Evolutionary conservation across 2,329 filamentous ascomycete species (phyloP).

Genomic region (Aspergillus jensenii): DNA sequence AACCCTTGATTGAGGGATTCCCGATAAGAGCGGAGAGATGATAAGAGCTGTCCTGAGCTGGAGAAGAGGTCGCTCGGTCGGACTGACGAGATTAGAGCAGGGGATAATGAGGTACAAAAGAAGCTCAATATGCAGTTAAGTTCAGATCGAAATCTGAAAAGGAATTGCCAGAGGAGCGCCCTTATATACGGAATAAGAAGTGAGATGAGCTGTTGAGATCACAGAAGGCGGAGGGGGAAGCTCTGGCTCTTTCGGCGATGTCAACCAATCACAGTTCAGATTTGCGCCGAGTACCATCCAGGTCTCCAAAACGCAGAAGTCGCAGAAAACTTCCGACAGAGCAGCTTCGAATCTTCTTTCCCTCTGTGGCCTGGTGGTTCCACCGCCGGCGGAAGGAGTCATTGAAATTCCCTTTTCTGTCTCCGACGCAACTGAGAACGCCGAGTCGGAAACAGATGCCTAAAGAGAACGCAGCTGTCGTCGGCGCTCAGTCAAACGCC

Average conservation of each 20-base stretch:
- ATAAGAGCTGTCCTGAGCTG: conserved; percentile 6
- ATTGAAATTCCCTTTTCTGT: not conserved
- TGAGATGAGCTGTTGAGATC: not conserved
- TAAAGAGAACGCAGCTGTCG: not conserved
- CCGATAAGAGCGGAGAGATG: conserved; percentile 8
- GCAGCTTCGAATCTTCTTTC: conserved; percentile 9
- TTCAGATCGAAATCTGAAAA: not conserved
- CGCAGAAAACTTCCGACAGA: not conserved
- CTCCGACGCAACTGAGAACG: not conserved
- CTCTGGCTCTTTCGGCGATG: conserved; percentile 10
- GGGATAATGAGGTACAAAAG: not conserved
- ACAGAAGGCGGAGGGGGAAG: not conserved
- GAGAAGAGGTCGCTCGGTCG: not conserved
- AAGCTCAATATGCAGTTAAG: not conserved
- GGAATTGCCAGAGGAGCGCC: not conserved
- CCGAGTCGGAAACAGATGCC: not conserved
- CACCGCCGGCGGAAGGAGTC: not conserved
- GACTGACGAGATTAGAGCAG: not conserved
- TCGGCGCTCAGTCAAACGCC: too few relatives aligned
- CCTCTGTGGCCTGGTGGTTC: conserved; percentile 3
- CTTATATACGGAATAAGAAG: conserved; percentile 8
- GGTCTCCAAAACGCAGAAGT: conserved; percentile 1
- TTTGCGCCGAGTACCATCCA: conserved; percentile 6
- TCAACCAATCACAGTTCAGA: conserved; percentile 5
- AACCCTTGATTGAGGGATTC: not conserved